Conservation (phyloP, 176 grass and related monocot species). For the maize (Zea mays) region DNA sequence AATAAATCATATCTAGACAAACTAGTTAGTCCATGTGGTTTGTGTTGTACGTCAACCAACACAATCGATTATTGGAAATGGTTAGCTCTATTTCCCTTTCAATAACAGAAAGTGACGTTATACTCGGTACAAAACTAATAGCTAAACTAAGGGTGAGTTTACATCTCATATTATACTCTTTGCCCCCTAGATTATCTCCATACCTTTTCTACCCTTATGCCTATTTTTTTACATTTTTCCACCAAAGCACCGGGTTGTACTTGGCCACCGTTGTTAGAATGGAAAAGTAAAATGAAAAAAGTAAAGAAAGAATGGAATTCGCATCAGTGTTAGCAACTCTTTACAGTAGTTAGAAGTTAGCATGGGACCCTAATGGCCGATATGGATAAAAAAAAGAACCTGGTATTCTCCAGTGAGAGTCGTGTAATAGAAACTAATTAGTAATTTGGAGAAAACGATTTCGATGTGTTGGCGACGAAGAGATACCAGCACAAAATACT, state of each 20-base stretch:
- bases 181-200: slow-evolving; percentile 4
- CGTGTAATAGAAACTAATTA: slow-evolving; percentile 35
- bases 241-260: slow-evolving; percentile 26
- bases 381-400: slow-evolving; percentile 20
- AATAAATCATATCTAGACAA: too few species aligned
- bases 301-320: slow-evolving; percentile 60
- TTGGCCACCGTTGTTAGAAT: slow-evolving; percentile 52
- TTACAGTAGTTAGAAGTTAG: slow-evolving; percentile 44
- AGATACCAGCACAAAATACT: slow-evolving; percentile 29
- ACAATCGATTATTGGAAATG: too few species aligned
- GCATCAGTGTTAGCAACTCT: slow-evolving; percentile 49
- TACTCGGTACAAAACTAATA: slow-evolving; percentile 29
- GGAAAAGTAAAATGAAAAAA: slow-evolving; percentile 10
- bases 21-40: too few species aligned
- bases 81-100: too few species aligned
- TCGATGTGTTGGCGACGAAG: neutral
- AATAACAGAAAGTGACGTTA: neutral
- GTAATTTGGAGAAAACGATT: neutral
- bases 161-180: slow-evolving; percentile 23
- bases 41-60: too few species aligned
- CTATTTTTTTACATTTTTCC: slow-evolving; percentile 47
- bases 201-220: slow-evolving; percentile 20
- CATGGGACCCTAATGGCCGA: slow-evolving; percentile 30
- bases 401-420: slow-evolving; percentile 24
- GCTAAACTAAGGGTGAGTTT: slow-evolving; percentile 4